Conservation (phyloP, 192 early-diverging fungal species). For the Paraglomus occultum region DNA sequence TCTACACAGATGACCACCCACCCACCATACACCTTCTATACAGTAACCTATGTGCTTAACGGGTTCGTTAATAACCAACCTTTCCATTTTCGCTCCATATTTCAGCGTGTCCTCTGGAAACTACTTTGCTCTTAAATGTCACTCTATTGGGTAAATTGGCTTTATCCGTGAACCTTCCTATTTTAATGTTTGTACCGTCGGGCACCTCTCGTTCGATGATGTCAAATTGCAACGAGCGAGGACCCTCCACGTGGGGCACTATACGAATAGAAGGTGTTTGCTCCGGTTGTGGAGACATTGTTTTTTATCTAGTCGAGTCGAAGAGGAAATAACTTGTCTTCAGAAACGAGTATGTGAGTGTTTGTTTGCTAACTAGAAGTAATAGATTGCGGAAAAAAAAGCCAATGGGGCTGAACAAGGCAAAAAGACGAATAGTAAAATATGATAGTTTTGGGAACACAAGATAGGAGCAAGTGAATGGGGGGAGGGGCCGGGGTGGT, state of each 20-base stretch:
- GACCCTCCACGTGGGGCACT: slow-evolving; percentile 54
- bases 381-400: too few species aligned
- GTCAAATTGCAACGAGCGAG: slow-evolving; percentile 51
- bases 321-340: too few species aligned
- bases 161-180: slow-evolving; percentile 74
- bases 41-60: not conserved
- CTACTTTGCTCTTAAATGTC: slow-evolving; percentile 92
- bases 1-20: not conserved
- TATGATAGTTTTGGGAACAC: too few species aligned
- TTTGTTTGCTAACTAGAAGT: too few species aligned
- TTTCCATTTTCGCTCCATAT: slow-evolving; percentile 80
- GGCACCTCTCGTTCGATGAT: slow-evolving; percentile 59
- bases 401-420: too few species aligned
- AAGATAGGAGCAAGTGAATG: too few species aligned
- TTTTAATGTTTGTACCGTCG: slow-evolving; percentile 60
- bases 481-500: too few species aligned
- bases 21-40: not conserved
- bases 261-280: slow-evolving; percentile 49
- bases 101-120: slow-evolving; percentile 89
- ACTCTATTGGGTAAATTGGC: slow-evolving; percentile 61
- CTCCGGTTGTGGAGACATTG: slow-evolving; percentile 1
- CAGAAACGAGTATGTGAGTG: too few species aligned
- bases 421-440: too few species aligned
- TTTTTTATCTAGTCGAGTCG: not conserved
- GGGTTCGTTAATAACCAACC: slow-evolving; percentile 30